Base-by-base conservation (phyloP, 2,329 filamentous ascomycete species). In the Trichoderma arundinaceum region DNA sequence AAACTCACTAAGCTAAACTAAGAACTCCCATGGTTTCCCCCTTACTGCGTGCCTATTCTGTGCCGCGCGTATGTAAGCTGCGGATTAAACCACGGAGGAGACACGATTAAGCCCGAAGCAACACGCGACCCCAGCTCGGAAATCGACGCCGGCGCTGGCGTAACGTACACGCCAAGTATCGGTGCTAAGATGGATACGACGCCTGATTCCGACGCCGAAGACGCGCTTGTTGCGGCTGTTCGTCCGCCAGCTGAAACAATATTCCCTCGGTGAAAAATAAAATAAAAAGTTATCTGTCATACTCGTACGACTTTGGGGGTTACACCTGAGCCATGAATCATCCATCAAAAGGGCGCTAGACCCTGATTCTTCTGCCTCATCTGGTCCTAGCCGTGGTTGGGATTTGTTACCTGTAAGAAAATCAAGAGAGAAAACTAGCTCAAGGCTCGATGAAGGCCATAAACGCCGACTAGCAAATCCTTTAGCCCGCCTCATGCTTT, bases 61-160 rank as follows among this genome's bases (percentile, higher is more conserved):
- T 49, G 17, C 46, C 46, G 46, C 46, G 46, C 22, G 46, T 49
- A 49, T 49, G 46, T 49, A 49, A 32, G 46, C 46, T 49, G 46
- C 10, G 5, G 7, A 32, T 22, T 17, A 49, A 10, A 32, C 12
- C 9, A 22, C 15, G n/a, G 38, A 39, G 8, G 38, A 48, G 28
- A 22, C 17, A 28, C 17, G 19, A 17, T 49, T 49, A 49, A 49
- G 10, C 19, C 46, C 46, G 46, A 49, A 10, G 19, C 13, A 22
- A 49, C 46, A 49, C 8, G n/a, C 46, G 28, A 12, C 46, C 46
- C 28, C 46, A 49, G 19, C 46, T 49, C 12, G 6, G 22, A 10
- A 13, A n/a, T 22, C 46, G 13, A 28, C 15, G 46, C 46, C 46
- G 46, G 46, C 46, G 46, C 46, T 49, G n/a, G n/a, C n/a, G n/a